phyloP scores from a whole-genome alignment of 148 eudicot genomes.

The Chenopodium suecicum region DNA sequence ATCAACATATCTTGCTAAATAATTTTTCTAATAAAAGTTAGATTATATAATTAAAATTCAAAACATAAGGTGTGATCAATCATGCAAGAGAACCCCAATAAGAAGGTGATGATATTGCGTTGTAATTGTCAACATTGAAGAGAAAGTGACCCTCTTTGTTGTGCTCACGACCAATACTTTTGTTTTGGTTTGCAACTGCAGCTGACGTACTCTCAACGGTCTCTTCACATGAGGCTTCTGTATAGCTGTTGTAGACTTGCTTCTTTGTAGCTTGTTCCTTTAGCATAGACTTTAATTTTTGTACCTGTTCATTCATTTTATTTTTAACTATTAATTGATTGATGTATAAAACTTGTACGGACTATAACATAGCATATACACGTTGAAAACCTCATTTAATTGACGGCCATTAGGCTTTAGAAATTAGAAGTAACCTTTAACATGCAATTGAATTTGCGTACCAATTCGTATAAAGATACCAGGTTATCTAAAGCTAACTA shows the following conservation, averaged over 20 bases:
- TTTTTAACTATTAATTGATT: neutral
- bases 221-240: slow-evolving; percentile 52
- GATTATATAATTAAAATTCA: neutral
- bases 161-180: neutral
- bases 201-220: slow-evolving; percentile 53
- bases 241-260: slow-evolving; percentile 36
- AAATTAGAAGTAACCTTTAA: no score
- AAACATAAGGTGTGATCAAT: neutral
- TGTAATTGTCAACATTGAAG: slow-evolving; percentile 33
- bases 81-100: slow-evolving; percentile 42
- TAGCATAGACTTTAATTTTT: slow-evolving; percentile 47
- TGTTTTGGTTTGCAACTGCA: slow-evolving; percentile 6
- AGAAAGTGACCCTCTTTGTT: slow-evolving; percentile 28
- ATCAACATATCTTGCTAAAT: neutral
- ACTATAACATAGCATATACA: neutral
- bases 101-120: slow-evolving; percentile 34
- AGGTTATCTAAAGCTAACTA: no score
- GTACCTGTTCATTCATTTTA: slow-evolving; percentile 34
- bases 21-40: neutral
- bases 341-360: no score
- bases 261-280: slow-evolving; percentile 42
- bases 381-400: neutral
- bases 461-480: no score
- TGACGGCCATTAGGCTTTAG: no score
- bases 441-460: no score